Base-by-base conservation (phyloP, 306 rosid species). In the Citrullus colocynthis region DNA sequence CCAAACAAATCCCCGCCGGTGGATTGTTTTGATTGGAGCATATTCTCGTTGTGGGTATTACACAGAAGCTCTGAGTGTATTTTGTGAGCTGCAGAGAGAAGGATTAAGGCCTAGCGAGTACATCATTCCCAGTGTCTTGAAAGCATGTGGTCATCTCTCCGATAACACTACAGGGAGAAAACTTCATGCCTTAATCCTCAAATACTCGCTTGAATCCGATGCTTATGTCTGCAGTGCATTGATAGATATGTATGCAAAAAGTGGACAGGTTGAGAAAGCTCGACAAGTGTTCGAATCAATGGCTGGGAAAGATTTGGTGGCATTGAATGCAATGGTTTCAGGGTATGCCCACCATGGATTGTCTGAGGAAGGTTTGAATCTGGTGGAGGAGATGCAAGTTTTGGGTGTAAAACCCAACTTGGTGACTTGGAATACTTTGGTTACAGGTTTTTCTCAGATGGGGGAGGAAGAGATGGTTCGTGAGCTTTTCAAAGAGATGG, bases 61-160 rank as follows among this genome's bases (percentile, higher is more conserved):
- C 18, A 61, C 78, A 41, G 91, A 89, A 45, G 89, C 94, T 51
- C 62, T 90, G 17, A 78, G 51, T 8, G 79, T 80, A 17, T 90
- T 90, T 80, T 62, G 79, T 2, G 93, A 88, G 76, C 88, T 94
- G 94, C 89, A 81, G 74, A 57, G 81, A 13, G 78, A 65, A 49
- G 84, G 86, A 13, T 32, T 66, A 3, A 86, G 79, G 30, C 90
- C 82, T 60, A 83, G 87, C 39, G 75, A 85, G 18, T 82, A 88
- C 44, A 88, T 88, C 17, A 82, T 94, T 74, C 97, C 97, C 20
- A 91, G 97, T 81, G 88, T 91, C 80, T 91, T 94, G 81, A 94
- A 88, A 83, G 96, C 97, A 9, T 91, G 96, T 42, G 94, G 89
- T 58, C 97, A 86, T 18, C 77, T 93, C 30, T 79, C 86, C 2